Evolutionary conservation across 2,329 filamentous ascomycete genomes (phyloP), one percentile per base, ranked within the genome.

Genomic region (Beauveria varroae): DNA sequence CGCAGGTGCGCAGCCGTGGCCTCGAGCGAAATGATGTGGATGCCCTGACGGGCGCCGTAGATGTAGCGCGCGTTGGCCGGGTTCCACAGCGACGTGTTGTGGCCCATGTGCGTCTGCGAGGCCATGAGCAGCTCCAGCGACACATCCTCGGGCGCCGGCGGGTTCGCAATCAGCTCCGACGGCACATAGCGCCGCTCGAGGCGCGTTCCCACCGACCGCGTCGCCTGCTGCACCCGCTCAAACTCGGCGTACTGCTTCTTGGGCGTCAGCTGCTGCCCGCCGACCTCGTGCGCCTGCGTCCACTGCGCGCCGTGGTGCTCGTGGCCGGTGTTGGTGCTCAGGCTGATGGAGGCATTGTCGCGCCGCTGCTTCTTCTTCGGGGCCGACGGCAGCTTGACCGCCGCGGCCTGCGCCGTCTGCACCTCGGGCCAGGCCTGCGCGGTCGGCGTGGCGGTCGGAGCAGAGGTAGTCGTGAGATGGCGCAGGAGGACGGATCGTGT

Each of bases 1-100:
- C 93, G 87, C 60, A 99, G 83, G 75, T 98, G 88, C 18, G 92
- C 88, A 16, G 92, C 91, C 37, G 90, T 98, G 63, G 86, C 83
- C 72, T 99, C 95, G 3, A 98, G 86, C 10, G 88, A 89, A 74
- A 99, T 96, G 72, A 99, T 92, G 76, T 97, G 93, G 64, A 96
- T 87, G 18, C 89, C 91, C 67, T 95, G 84, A 50, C 95, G 84
- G 64, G 96, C 85, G 68, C 95, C 95, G 73, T 90, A 93, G 72
- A 99, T 98, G 77, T 98, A 98, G 67, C 90, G 85, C 65, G 92
- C 88, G 78, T 98, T 99, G 57, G 86, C 87, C 12, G 95, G 93
- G 76, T 99, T 96, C 95, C 95, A 99, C 55, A 93, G 82, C 64
- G 90, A 90, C 0, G 89, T 93, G 69, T 90, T 85, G 77, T 99